Conservation (phyloP, 2,329 filamentous ascomycete species). For the Orbilia ellipsospora region DNA sequence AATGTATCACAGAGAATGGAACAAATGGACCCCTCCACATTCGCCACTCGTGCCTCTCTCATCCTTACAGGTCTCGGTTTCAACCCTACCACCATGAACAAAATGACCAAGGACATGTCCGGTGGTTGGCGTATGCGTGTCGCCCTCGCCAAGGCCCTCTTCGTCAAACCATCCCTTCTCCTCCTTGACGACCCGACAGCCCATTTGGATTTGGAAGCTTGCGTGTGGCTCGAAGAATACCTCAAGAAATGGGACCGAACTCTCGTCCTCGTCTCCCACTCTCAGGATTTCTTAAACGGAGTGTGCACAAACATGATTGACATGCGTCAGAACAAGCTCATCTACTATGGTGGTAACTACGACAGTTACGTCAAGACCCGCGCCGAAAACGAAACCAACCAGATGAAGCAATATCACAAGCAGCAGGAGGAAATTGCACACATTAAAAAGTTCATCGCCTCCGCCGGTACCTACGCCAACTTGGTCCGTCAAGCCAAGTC, state of each 20-base stretch:
- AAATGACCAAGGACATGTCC: conserved; percentile 99
- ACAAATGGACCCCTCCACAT: conserved; percentile 97
- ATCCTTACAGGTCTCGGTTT: conserved; percentile 99
- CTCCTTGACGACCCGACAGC: conserved; percentile 98
- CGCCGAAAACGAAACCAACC: conserved; percentile 93
- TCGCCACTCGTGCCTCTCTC: conserved; percentile 91
- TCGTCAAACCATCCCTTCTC: conserved; percentile 95
- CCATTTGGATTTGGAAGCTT: conserved; percentile 98
- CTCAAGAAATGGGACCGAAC: conserved; percentile 99
- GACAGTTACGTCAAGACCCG: conserved; percentile 90
- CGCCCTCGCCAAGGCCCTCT: conserved; percentile 94
- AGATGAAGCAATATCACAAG: conserved; percentile 98
- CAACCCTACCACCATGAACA: conserved; percentile 97
- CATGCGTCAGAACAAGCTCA: conserved; percentile 87
- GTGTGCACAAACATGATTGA: conserved; percentile 99
- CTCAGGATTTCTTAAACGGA: conserved; percentile 98
- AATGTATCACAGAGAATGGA: conserved; percentile 80
- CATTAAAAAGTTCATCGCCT: conserved; percentile 99
- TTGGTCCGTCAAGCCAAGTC: conserved; percentile 99
- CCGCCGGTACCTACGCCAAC: conserved; percentile 99
- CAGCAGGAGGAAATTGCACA: conserved; percentile 99
- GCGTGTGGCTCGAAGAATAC: conserved; percentile 99
- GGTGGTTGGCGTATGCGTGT: conserved; percentile 99
- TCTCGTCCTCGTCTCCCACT: conserved; percentile 95
- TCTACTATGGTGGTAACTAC: conserved; percentile 99